phyloP scores from a whole-genome alignment of 345 rosid genomes.

The Chamaenerion angustifolium region DNA sequence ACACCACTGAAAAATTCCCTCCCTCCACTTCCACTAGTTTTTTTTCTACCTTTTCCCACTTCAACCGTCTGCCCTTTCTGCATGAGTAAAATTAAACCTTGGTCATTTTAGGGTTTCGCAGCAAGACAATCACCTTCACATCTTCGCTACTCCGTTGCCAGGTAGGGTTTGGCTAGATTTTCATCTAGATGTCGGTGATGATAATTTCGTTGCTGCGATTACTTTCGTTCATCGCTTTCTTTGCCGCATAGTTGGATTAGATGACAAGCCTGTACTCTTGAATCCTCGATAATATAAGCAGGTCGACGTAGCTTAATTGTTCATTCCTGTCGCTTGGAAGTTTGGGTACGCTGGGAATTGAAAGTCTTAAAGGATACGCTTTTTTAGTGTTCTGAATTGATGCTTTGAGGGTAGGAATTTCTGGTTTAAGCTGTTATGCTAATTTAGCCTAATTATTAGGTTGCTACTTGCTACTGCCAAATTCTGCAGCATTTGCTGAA shows the following conservation, averaged over 20 bases:
- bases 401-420: no score
- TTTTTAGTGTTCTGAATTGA: no score
- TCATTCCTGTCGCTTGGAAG: background rate
- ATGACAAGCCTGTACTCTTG: no score
- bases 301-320: background rate
- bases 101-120: slow-evolving; percentile 4
- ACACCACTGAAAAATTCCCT: background rate
- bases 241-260: background rate
- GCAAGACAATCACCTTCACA: background rate
- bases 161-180: no score
- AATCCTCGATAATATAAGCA: no score
- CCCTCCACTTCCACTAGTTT: background rate
- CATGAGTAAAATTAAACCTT: slow-evolving; percentile 4
- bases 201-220: no score
- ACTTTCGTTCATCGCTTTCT: no score
- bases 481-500: background rate
- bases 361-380: slow-evolving; percentile 9
- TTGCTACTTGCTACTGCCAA: no score
- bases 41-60: background rate
- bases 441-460: no score
- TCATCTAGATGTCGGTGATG: no score
- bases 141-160: slow-evolving; percentile 1
- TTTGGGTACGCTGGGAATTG: slow-evolving; percentile 1
- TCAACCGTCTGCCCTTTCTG: background rate
- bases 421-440: no score